Evolutionary conservation across 306 rosid species (phyloP), one percentile per base, ranked within the genome.

Genomic region (Comarum palustre): DNA sequence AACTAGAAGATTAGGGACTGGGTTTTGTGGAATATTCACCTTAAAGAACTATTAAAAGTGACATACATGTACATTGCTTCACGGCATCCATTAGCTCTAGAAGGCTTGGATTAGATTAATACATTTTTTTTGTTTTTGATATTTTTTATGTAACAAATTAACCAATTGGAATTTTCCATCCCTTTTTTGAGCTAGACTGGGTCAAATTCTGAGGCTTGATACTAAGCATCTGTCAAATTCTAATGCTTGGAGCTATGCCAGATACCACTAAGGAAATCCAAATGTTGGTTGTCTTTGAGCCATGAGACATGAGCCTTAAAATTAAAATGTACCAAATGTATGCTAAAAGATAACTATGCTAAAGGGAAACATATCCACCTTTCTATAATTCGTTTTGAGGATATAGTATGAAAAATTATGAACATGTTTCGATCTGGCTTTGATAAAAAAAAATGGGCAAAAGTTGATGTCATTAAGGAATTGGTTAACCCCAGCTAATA

Each of bases 61-160:
- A 71, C 83, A 14, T 51, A 13, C 74, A 32, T 7, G 22, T 8
- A 38, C 66, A 60, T 88, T 88, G 85, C 90, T 88, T 88, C 90
- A 86, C 93, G 90, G 76, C 87, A 84, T 75, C 75, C 69, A 74
- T 55, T 31, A 38, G 78, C 79, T 74, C 81, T 73, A 73, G 74
- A 84, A 82, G 65, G 81, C 61, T 73, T 67, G 27, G 42, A 50
- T 60, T 67, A 59, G 42, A 50, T 60, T 15, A 36, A 25, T 27
- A 46, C 2, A 5, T 5, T 6, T 36, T 36, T 36, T 36, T 71
- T 34, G 61, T 46, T 72, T 79, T 63, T 59, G 42, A 75, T 74
- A n/a, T 52, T 34, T 84, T 67, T 82, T 4, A 78, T 68, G 80
- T 61, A 66, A 66, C 71, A 47, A 72, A 61, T 76, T 73, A 83